Base-by-base conservation (phyloP, 2,329 filamentous ascomycete genomes). In the Penicillium sp. region DNA sequence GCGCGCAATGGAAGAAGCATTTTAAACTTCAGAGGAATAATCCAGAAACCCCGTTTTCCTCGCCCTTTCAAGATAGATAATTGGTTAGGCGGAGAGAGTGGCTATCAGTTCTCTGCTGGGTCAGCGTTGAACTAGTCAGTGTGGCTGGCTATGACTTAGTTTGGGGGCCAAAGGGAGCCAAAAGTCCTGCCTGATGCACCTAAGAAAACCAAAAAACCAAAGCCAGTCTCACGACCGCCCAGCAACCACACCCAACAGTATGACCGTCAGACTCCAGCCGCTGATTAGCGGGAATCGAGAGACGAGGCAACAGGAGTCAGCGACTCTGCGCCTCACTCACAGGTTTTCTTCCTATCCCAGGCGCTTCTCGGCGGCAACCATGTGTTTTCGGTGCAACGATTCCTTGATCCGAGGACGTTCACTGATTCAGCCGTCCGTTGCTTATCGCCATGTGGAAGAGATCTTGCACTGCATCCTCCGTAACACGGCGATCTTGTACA, bases 381-480 rank as follows among this genome's bases (percentile, higher is more conserved):
- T 21, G 21, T 21, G 21, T 21, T n/a, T 2, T 19, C 35, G 23
- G 31, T 17, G 47, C 56, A 58, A 47, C 44, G 23, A 53, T 31
- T 45, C 47, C 23, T 31, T 48, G 53, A 41, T 48, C 41, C 30
- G 21, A 51, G n/a, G 26, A 59, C 9, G 35, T 30, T 30, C 6
- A 51, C 54, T 56, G 44, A 58, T 59, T 57, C 55, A 62, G 56
- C 60, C 55, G 56, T 51, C 52, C 56, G 62, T 60, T 65, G 60
- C 65, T 65, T 67, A 66, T 68, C 62, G 67, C 67, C 67, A 68
- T 67, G 67, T 68, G 67, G 67, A 63, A 56, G 55, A 60, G 62
- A 66, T 67, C 64, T 63, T 56, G 55, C 62, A 52, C 59, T n/a
- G n/a, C n/a, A n/a, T n/a, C n/a, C n/a, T n/a, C n/a, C 60, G 61